Base-by-base conservation (phyloP, 208 protist species). In the Leishmania gerbilli region DNA sequence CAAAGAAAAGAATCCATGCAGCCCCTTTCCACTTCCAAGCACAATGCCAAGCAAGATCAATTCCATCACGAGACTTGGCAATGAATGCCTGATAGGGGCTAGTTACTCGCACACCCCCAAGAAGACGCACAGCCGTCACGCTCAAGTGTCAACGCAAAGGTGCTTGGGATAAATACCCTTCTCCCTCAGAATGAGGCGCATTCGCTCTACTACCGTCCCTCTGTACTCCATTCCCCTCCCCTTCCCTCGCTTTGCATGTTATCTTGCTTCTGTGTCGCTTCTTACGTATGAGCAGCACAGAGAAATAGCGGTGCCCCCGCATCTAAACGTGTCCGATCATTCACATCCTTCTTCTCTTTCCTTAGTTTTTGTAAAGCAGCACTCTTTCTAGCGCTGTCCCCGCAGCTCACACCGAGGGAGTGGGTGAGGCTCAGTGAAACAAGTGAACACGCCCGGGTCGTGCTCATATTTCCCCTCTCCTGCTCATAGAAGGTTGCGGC, bases 181-280 rank as follows among this genome's bases (percentile, higher is more conserved):
- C 60, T 53, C 24, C 27, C 3, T 53, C 49, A 76, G 31, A 21
- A 42, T 42, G 31, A 45, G 49, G 19, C 17, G 71, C n/a, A 56
- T 58, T 40, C 15, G 31, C 4, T 15, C 31, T n/a, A 62, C 49
- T 72, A 51, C 68, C 45, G 68, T 47, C 2, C 27, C 45, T 47
- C 42, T 34, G 42, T 72, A 19, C 45, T 11, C 19, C 42, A 24
- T 51, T 6, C 68, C 24, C 13, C 6, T 21, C 4, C 27, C 49
- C 49, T 31, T 65, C 42, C 40, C 47, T 60, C 56, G 24, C 65
- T 83, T 60, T 74, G 72, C 27, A 21, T 45, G 60, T 64, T 55
- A 56, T 69, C 40, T 71, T 81, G 31, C 67, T 19, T 76, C 31
- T 42, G 51, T 60, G 13, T n/a, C 15, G 3, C 71, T 9, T 40